A percentile compares a stretch with the other conserved stretches of the same genome.
Conservation (phyloP, 169 alveolate genomes). For the Eimeria falciformis region DNA sequence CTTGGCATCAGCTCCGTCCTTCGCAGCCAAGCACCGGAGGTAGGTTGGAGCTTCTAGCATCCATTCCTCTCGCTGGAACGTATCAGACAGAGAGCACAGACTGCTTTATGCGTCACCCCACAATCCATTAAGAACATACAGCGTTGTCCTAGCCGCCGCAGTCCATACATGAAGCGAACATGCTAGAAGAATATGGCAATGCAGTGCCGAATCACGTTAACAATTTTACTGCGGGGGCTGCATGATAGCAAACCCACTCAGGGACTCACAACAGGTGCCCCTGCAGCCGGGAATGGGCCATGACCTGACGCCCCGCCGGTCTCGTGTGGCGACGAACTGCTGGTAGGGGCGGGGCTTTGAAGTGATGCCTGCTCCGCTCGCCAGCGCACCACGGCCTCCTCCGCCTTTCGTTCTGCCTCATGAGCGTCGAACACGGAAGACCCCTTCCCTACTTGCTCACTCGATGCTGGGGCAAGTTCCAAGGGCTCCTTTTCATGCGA, state of each 20-base stretch:
- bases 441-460: neutral
- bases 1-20: conserved; percentile 41
- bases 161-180: too few relatives aligned
- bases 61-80: conserved; percentile 69
- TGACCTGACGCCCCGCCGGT: too few relatives aligned
- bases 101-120: too few relatives aligned
- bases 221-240: too few relatives aligned
- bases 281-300: too few relatives aligned
- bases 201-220: too few relatives aligned
- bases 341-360: neutral
- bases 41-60: conserved; percentile 78
- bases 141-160: too few relatives aligned
- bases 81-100: neutral
- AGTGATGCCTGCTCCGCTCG: conserved; percentile 49
- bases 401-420: conserved; percentile 70
- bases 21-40: conserved; percentile 53
- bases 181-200: too few relatives aligned
- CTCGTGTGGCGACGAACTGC: too few relatives aligned
- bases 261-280: conserved; percentile 7
- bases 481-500: neutral
- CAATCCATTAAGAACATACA: neutral
- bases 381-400: conserved; percentile 72
- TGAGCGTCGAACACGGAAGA: conserved; percentile 30
- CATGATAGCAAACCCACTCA: too few relatives aligned
- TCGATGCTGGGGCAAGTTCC: neutral